These are phyloP conservation scores for Magnolia changhungtana DNA, from an alignment of 164 flowering plant species.

Conservation along the genomic window DNA sequence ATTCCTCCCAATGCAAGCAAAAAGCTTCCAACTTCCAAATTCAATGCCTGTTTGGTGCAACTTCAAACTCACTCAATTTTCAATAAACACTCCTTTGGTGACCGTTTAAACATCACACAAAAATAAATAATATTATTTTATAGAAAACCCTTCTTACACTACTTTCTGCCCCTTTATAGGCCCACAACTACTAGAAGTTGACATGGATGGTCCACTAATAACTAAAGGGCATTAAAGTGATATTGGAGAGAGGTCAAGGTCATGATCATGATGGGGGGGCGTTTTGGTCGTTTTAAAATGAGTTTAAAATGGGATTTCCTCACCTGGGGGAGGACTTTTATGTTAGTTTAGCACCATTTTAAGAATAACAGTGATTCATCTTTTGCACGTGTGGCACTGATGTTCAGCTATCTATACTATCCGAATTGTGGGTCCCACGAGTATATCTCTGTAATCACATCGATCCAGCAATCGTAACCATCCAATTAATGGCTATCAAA, in stretches of 20 bases:
- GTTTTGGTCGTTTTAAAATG: too few relatives aligned
- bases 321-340: too few relatives aligned
- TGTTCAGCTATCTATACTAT: too few relatives aligned
- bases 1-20: slow-evolving; percentile 49
- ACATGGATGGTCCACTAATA: neutral
- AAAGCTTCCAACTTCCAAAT: slow-evolving; percentile 17
- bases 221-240: neutral
- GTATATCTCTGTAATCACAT: too few relatives aligned
- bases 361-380: too few relatives aligned
- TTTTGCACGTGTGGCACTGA: too few relatives aligned
- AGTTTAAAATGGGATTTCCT: too few relatives aligned
- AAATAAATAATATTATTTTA: too few relatives aligned
- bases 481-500: too few relatives aligned
- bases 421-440: too few relatives aligned
- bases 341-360: too few relatives aligned
- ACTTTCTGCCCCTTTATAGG: neutral
- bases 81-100: neutral
- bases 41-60: slow-evolving; percentile 31
- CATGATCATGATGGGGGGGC: neutral
- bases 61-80: slow-evolving; percentile 27
- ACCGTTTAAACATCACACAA: neutral
- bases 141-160: neutral
- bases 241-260: neutral
- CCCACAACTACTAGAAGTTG: neutral
- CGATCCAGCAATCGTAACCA: too few relatives aligned